phyloP scores from a whole-genome alignment of 805 yeast species.

The Metschnikowia cerradonensis region DNA sequence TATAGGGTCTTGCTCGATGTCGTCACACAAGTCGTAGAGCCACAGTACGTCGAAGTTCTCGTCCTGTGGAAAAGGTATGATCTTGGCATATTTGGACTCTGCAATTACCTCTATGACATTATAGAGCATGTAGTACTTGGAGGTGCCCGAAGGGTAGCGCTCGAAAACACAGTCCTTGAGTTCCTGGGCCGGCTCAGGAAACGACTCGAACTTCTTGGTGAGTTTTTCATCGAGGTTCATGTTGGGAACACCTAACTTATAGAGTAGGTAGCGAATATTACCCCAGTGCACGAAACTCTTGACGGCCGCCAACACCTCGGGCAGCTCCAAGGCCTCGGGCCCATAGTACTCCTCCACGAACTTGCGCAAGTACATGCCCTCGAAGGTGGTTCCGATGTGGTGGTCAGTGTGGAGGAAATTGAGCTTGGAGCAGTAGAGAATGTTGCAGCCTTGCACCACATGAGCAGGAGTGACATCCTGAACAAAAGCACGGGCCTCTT shows the following conservation, averaged over 20 bases:
- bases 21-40: slow-evolving; percentile 39
- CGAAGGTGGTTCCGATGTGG: slow-evolving; percentile 47
- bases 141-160: slow-evolving; percentile 53
- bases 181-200: slow-evolving; percentile 42
- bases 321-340: slow-evolving; percentile 33
- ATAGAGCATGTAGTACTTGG: slow-evolving; percentile 41
- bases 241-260: slow-evolving; percentile 37
- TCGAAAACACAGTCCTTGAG: slow-evolving; percentile 37
- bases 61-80: slow-evolving; percentile 34
- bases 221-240: slow-evolving; percentile 31
- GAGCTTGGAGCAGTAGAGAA: slow-evolving; percentile 44
- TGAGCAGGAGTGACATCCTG: slow-evolving; percentile 28
- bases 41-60: slow-evolving; percentile 25
- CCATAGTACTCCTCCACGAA: slow-evolving; percentile 40
- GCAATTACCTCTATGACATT: slow-evolving; percentile 36
- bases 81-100: slow-evolving; percentile 34
- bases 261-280: slow-evolving; percentile 44
- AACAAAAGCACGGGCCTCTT: slow-evolving; percentile 29
- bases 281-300: slow-evolving; percentile 56
- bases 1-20: slow-evolving; percentile 46
- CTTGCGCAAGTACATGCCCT: slow-evolving; percentile 41
- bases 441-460: slow-evolving; percentile 38
- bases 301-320: slow-evolving; percentile 43
- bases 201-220: slow-evolving; percentile 27
- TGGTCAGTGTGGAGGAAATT: slow-evolving; percentile 56